Percentiles rank a stretch among this genome's conserved stretches.
These are phyloP conservation scores for Mucor lusitanicus DNA, from an alignment of 371 early-diverging fungal species.

Conservation along the genomic window DNA sequence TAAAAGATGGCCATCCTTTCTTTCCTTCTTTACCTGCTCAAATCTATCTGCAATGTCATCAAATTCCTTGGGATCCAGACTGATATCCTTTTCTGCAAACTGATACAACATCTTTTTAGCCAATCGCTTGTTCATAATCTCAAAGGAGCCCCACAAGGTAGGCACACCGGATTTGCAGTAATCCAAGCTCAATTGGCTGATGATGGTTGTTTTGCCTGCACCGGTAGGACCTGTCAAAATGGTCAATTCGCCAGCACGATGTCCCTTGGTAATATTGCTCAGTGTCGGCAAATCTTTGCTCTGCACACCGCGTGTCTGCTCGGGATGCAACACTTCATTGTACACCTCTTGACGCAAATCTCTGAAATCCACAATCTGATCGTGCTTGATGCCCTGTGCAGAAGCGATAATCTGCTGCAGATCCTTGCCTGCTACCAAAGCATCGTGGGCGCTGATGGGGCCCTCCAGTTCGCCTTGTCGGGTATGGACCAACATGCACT, in stretches of 20 bases:
- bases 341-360: constrained; percentile 65
- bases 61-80: constrained; percentile 49
- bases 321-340: constrained; percentile 70
- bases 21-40: constrained; percentile 47
- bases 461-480: constrained; percentile 36
- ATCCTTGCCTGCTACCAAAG: constrained; percentile 30
- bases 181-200: constrained; percentile 74
- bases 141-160: constrained; percentile 84
- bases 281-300: constrained; percentile 60
- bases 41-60: constrained; percentile 63
- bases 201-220: constrained; percentile 77
- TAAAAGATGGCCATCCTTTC: too few relatives aligned
- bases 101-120: constrained; percentile 77
- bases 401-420: constrained; percentile 35
- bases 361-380: constrained; percentile 65
- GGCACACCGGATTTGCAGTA: constrained; percentile 74
- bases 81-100: constrained; percentile 61
- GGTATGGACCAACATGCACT: constrained; percentile 58
- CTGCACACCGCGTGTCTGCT: constrained; percentile 66
- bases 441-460: constrained; percentile 49
- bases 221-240: constrained; percentile 80
- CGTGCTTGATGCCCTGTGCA: constrained; percentile 59
- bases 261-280: constrained; percentile 70
- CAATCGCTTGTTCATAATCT: constrained; percentile 71
- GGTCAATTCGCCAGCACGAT: constrained; percentile 76